Conservation (phyloP, 768 basidiomycete species). For the Lactarius pseudohatsudake region DNA sequence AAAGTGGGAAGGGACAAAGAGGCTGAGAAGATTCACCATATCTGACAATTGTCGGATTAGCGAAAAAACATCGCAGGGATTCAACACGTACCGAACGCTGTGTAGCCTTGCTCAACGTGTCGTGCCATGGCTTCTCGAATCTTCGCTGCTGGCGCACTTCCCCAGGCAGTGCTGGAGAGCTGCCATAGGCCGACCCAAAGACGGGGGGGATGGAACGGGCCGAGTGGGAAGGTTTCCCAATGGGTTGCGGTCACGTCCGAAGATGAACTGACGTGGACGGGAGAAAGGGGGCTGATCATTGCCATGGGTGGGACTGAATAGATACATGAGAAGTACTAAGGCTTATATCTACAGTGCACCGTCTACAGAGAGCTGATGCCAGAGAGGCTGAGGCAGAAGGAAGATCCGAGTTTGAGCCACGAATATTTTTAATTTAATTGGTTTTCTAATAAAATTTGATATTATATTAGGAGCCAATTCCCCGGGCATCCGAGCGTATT, state of each 20-base stretch:
- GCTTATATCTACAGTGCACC: not conserved
- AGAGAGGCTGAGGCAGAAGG: not conserved
- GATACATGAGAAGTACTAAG: not conserved
- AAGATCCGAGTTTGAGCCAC: not conserved
- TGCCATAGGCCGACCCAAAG: slow-evolving; percentile 85
- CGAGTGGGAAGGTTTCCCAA: slow-evolving; percentile 51
- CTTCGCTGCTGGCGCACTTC: slow-evolving; percentile 62
- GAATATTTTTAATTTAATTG: not conserved
- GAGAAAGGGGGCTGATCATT: slow-evolving; percentile 1
- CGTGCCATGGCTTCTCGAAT: slow-evolving; percentile 67
- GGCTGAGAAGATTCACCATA: slow-evolving; percentile 49
- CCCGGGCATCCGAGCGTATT: slow-evolving; percentile 12
- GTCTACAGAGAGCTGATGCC: not conserved
- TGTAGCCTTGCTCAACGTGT: slow-evolving; percentile 61
- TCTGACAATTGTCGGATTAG: slow-evolving; percentile 39
- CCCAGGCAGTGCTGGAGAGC: slow-evolving; percentile 84
- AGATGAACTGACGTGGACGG: not conserved
- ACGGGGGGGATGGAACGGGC: slow-evolving; percentile 58
- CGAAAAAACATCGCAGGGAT: slow-evolving; percentile 12
- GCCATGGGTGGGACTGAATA: not conserved
- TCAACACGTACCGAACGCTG: slow-evolving; percentile 52
- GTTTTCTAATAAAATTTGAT: not conserved
- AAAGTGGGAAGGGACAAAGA: not conserved
- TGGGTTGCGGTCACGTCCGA: not conserved
- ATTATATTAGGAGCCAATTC: slow-evolving; percentile 6